Base-by-base conservation (phyloP, 1,284 basidiomycete genomes). In the Ceraceosorus guamensis region DNA sequence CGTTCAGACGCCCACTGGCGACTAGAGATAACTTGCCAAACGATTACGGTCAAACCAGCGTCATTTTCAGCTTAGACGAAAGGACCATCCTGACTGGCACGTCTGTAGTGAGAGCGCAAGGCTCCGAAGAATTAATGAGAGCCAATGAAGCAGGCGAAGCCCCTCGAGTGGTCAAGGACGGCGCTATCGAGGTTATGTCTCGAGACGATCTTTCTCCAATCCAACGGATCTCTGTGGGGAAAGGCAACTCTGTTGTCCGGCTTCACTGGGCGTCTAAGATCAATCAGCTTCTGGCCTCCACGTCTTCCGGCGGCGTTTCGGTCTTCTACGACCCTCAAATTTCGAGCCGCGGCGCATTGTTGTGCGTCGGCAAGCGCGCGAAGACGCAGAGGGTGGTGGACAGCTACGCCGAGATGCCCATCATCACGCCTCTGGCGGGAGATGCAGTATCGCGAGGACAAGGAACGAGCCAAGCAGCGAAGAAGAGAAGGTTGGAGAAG, bases 41-140 rank as follows among this genome's bases (percentile, higher is more conserved):
- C 18, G 78, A 88, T 48, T 95, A 96, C 77, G 86, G 88, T 4
- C 85, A 88, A 66, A 92, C 91, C 24, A 93, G 93, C 76, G 85
- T 93, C 5, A 82, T 88, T 53, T 97, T 92, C 77, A 93, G 91
- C 65, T 91, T 91, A 0, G 89, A 95, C 73, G 89, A 90, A 64
- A 86, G 85, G 75, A 84, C 84, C 66, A 78, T 98, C 50, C 79
- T 98, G 41, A 92, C 91, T 3, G 91, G 93, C 45, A 55, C 55
- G 45, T 39, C 52, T n/a, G 35, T 32, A 10, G 33, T 18, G 14
- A 7, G 45, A 7, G 6, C 35, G 10, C 4, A 11, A 30, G 18
- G 13, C 11, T 11, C n/a, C 35, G 18, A 33, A 6, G 34, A 18
- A n/a, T 32, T 43, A 8, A 14, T 18, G 8, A 24, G 37, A 14